Evolutionary conservation across 2,329 filamentous ascomycete species (phyloP), one percentile per base, ranked within the genome.

Genomic region (Pleomassaria siparia): DNA sequence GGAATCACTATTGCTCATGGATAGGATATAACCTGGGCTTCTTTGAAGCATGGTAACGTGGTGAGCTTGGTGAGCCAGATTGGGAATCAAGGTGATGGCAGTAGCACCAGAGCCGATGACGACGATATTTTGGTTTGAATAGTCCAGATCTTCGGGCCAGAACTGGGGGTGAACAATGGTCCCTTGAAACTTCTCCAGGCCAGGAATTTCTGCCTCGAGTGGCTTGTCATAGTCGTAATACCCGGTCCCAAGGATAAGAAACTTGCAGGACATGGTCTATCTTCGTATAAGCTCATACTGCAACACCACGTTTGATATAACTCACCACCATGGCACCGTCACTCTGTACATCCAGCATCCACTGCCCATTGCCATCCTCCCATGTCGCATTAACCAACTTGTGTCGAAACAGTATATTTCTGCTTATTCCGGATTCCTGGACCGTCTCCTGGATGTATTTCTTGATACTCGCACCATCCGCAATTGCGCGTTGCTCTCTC

Each of bases 61-160:
- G 4, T 71, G 72, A 4, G 73, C 73, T 9, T 87, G 87, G 35
- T 86, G 73, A 1, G 83, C 82, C 39, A 95, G 71, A 40, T 77
- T 80, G 0, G 89, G 90, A 3, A 95, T 67, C 1, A 95, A 76
- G 0, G 89, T 94, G 40, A 92, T 73, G 6, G 89, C 86, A 0
- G 90, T 95, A 2, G 89, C 89, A 7, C 90, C 90, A n/a, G 81
- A 86, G n/a, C 89, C 89, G 51, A 94, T 82, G 48, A 92, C 76
- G 33, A 89, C 79, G 16, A 92, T 76, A 35, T 81, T 81, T 69
- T 91, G 89, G 65, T 76, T 75, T 4, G 75, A 69, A 63, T 86
- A 86, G 59, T 88, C 80, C 29, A 88, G 72, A 40, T 84, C 77
- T 46, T 85, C 74, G 0, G 87, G 86, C 88, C 88, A 91, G 71